These are phyloP conservation scores for Simplicillium sp. DNA, from an alignment of 2,329 filamentous ascomycete species.

Conservation along the genomic window DNA sequence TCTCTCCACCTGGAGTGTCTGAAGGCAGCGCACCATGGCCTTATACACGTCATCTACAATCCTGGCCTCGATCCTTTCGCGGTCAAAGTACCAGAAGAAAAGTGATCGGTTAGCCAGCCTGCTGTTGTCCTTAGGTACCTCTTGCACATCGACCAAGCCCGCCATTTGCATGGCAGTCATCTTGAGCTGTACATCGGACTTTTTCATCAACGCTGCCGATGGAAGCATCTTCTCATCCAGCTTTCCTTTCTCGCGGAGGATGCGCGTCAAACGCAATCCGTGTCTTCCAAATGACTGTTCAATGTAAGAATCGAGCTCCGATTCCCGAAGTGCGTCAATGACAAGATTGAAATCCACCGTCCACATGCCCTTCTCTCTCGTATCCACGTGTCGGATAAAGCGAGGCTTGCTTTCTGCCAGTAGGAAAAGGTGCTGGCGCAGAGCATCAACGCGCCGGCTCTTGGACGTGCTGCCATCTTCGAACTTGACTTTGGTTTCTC, in stretches of 20 bases:
- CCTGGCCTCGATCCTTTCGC: conserved; percentile 57
- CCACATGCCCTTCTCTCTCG: conserved; percentile 62
- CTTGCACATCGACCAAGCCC: conserved; percentile 84
- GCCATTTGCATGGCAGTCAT: conserved; percentile 79
- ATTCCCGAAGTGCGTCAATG: conserved; percentile 59
- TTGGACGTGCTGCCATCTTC: conserved; percentile 32
- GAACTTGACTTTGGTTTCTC: conserved; percentile 39
- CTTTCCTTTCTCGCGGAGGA: conserved; percentile 79
- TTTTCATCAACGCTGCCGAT: conserved; percentile 71
- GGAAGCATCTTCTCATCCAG: conserved; percentile 89
- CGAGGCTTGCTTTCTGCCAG: conserved; percentile 59
- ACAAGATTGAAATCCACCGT: conserved; percentile 73
- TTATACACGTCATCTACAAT: conserved; percentile 81
- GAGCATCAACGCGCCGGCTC: conserved; percentile 42
- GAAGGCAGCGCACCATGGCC: conserved; percentile 74
- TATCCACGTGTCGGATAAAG: conserved; percentile 61
- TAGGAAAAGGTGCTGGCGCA: conserved; percentile 65
- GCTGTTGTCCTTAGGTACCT: conserved; percentile 81
- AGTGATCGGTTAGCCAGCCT: conserved; percentile 75
- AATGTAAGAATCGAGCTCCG: conserved; percentile 75
- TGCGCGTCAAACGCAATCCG: conserved; percentile 74
- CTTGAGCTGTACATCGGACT: conserved; percentile 74
- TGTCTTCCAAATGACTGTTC: conserved; percentile 66
- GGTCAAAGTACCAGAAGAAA: conserved; percentile 88
- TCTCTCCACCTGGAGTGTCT: conserved; percentile 70